phyloP scores from a whole-genome alignment of 768 basidiomycete species.

The Mycena albidolilacea region DNA sequence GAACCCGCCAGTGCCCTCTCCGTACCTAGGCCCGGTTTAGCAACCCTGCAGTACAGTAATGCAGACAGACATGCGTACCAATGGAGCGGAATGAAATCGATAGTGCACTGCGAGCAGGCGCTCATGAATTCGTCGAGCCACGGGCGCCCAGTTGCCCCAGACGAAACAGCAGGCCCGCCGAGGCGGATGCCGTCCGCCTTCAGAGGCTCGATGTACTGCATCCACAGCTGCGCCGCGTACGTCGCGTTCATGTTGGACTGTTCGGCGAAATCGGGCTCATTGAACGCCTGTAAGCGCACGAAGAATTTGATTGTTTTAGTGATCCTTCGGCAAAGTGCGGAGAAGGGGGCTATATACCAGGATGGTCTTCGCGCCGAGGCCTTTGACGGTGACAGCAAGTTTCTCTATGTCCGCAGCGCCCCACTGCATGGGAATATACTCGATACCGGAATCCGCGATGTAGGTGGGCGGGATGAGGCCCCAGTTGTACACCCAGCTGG shows the following conservation, averaged over 20 bases:
- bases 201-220: conserved; percentile 69
- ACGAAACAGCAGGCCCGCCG: conserved; percentile 73
- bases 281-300: conserved; percentile 51
- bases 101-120: conserved; percentile 65
- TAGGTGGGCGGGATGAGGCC: conserved; percentile 59
- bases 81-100: conserved; percentile 67
- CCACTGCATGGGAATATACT: conserved; percentile 71
- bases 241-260: conserved; percentile 63
- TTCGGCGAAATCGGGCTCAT: conserved; percentile 69
- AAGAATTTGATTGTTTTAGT: conserved; percentile 51
- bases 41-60: conserved; percentile 45
- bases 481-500: conserved; percentile 72
- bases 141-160: conserved; percentile 63
- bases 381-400: conserved; percentile 55
- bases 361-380: conserved; percentile 64
- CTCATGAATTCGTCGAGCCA: conserved; percentile 70
- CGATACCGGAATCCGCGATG: conserved; percentile 58
- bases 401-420: conserved; percentile 57
- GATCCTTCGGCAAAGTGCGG: background rate
- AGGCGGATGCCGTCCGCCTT: conserved; percentile 64
- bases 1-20: conserved; percentile 67
- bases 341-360: conserved; percentile 51
- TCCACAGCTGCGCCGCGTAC: conserved; percentile 70
- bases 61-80: conserved; percentile 55
- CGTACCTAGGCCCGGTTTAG: conserved; percentile 62